phyloP scores from a whole-genome alignment of 805 yeast genomes.

The Candida stauntonica region DNA sequence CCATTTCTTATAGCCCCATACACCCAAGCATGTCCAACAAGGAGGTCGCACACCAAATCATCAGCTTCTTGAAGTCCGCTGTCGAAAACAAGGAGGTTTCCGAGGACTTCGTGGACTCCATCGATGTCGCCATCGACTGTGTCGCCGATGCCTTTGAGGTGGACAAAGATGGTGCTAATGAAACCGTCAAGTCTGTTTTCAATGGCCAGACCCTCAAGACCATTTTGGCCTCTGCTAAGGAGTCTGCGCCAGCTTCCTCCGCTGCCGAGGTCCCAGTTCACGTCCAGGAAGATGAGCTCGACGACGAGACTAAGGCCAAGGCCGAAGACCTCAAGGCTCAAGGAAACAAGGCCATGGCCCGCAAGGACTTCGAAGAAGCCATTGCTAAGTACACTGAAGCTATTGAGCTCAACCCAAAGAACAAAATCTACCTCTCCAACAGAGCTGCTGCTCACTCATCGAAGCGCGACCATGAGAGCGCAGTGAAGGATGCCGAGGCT shows the following conservation, averaged over 20 bases:
- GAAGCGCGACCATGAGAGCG: slow-evolving; percentile 63
- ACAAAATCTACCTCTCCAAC: slow-evolving; percentile 85
- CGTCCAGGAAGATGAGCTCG: slow-evolving; percentile 37
- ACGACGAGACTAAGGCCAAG: slow-evolving; percentile 52
- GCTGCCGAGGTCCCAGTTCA: slow-evolving; percentile 30
- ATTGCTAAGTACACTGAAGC: slow-evolving; percentile 78
- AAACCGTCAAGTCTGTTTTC: slow-evolving; percentile 34
- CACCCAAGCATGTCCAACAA: slow-evolving; percentile 36
- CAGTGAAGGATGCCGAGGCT: slow-evolving; percentile 75
- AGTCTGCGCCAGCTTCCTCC: slow-evolving; percentile 31
- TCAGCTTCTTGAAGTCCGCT: slow-evolving; percentile 60
- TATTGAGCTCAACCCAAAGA: slow-evolving; percentile 58
- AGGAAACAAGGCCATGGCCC: slow-evolving; percentile 89
- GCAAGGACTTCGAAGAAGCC: slow-evolving; percentile 65
- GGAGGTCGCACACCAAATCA: slow-evolving; percentile 69
- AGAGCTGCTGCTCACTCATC: slow-evolving; percentile 97
- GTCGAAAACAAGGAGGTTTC: slow-evolving; percentile 59
- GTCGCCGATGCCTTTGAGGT: slow-evolving; percentile 82
- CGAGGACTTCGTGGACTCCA: slow-evolving; percentile 79
- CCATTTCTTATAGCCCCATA: background rate
- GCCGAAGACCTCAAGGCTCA: slow-evolving; percentile 85
- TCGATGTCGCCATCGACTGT: slow-evolving; percentile 93
- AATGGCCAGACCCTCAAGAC: slow-evolving; percentile 41
- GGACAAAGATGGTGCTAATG: slow-evolving; percentile 42
- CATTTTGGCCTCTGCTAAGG: slow-evolving; percentile 42